These are phyloP conservation scores for Chlorella ohadii DNA, from an alignment of 139 green algal genomes.

Conservation along the genomic window DNA sequence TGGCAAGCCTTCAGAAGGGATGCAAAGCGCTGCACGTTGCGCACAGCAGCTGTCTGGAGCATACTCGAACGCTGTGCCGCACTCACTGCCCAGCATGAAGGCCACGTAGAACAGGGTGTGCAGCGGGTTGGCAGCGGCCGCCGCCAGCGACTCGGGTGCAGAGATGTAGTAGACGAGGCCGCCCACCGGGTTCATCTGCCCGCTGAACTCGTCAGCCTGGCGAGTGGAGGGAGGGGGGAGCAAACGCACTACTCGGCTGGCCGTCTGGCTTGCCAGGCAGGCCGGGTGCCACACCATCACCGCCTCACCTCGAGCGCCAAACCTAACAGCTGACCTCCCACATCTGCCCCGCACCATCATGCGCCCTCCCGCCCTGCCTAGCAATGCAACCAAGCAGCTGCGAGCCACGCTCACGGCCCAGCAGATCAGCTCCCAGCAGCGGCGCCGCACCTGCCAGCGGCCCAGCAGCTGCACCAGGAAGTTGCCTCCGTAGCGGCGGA, in stretches of 20 bases:
- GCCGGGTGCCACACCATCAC: too few relatives aligned
- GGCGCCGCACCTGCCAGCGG: constrained; percentile 68
- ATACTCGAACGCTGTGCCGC: too few relatives aligned
- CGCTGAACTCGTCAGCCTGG: constrained; percentile 68
- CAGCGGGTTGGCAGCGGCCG: constrained; percentile 93
- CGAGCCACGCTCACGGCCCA: too few relatives aligned
- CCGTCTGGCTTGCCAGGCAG: neutral
- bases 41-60: too few relatives aligned
- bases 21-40: too few relatives aligned
- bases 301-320: too few relatives aligned
- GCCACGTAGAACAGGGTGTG: constrained; percentile 97
- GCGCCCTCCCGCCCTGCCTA: neutral
- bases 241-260: neutral
- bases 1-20: too few relatives aligned
- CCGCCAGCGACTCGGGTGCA: constrained; percentile 83
- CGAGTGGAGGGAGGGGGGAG: neutral
- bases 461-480: constrained; percentile 92
- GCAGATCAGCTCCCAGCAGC: too few relatives aligned
- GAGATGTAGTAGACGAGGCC: constrained; percentile 99
- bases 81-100: constrained; percentile 91
- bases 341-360: neutral
- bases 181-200: constrained; percentile 91
- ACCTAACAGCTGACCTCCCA: too few relatives aligned
- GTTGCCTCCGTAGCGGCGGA: constrained; percentile 94
- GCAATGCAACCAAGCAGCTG: too few relatives aligned